phyloP scores from a whole-genome alignment of 345 rosid genomes.

The Excoecaria cochinchinensis region DNA sequence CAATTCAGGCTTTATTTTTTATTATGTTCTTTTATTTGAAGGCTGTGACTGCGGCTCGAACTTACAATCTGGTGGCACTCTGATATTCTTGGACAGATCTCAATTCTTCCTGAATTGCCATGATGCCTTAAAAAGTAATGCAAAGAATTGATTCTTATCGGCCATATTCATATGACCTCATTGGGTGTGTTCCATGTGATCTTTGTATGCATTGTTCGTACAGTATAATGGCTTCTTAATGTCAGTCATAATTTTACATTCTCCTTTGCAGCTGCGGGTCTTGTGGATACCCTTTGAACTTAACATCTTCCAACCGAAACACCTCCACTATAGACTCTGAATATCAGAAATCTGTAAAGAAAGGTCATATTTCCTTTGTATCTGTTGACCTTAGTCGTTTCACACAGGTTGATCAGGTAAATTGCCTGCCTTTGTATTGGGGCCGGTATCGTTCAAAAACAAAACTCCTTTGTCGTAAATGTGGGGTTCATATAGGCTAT shows the following conservation, averaged over 20 bases:
- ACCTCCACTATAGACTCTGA: slow-evolving; percentile 43
- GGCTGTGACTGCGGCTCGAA: not conserved
- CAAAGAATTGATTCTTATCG: slow-evolving; percentile 1
- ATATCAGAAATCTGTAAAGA: slow-evolving; percentile 43
- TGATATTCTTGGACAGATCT: not conserved
- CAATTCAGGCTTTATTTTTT: not conserved
- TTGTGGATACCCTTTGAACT: slow-evolving; percentile 62
- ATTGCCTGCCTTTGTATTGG: slow-evolving; percentile 49
- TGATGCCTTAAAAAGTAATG: not conserved
- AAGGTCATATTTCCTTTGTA: slow-evolving; percentile 44
- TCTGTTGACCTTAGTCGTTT: slow-evolving; percentile 60
- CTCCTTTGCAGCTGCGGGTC: slow-evolving; percentile 54
- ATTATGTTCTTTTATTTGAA: not conserved
- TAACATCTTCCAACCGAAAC: slow-evolving; percentile 46
- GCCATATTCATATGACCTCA: not conserved
- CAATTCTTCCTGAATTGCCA: not conserved
- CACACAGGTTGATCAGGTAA: slow-evolving; percentile 61
- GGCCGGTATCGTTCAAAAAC: slow-evolving; percentile 44
- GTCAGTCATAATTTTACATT: slow-evolving; percentile 10
- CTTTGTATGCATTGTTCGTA: not conserved
- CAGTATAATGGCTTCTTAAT: not conserved
- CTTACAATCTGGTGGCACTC: not conserved
- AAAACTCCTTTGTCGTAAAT: slow-evolving; percentile 64
- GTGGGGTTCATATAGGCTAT: slow-evolving; percentile 61
- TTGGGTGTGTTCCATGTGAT: not conserved